A percentile compares a stretch with the other conserved stretches of the same genome.
Evolutionary conservation across 2,329 filamentous ascomycete species (phyloP).

Genomic region (Chaetoscypha palmicola): DNA sequence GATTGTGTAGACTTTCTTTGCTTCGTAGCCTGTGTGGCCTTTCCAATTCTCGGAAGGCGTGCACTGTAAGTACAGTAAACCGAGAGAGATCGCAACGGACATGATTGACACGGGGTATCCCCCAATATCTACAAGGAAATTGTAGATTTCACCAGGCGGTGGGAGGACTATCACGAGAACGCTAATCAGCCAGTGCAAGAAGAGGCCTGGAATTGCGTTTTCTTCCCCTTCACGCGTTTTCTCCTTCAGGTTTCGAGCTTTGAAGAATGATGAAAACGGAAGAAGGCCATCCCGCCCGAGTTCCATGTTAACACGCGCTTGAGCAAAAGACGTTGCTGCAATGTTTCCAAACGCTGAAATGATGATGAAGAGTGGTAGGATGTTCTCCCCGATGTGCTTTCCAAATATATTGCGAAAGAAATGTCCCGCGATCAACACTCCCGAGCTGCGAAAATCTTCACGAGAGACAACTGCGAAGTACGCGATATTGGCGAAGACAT

Average conservation of each 20-base stretch:
- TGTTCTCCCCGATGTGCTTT: slow-evolving; percentile 34
- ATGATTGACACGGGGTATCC: slow-evolving; percentile 35
- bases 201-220: slow-evolving; percentile 33
- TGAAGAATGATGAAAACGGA: slow-evolving; percentile 37
- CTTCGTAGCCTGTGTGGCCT: slow-evolving; percentile 26
- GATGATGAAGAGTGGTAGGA: slow-evolving; percentile 40
- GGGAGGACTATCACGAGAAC: slow-evolving; percentile 60
- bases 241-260: slow-evolving; percentile 5
- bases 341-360: slow-evolving; percentile 43
- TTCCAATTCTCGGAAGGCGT: slow-evolving; percentile 28
- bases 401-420: slow-evolving; percentile 53
- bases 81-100: slow-evolving; percentile 31
- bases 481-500: slow-evolving; percentile 41
- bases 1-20: slow-evolving; percentile 26
- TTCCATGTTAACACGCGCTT: slow-evolving; percentile 42
- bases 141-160: slow-evolving; percentile 42
- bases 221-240: no score
- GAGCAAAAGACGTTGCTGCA: slow-evolving; percentile 41
- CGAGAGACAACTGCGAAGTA: slow-evolving; percentile 49
- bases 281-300: slow-evolving; percentile 41
- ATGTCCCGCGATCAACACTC: slow-evolving; percentile 46
- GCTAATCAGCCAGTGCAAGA: slow-evolving; percentile 55
- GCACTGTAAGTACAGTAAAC: slow-evolving; percentile 31
- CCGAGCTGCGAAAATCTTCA: slow-evolving; percentile 46
- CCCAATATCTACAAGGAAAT: slow-evolving; percentile 39